Base-by-base conservation (phyloP, 352 stramenopile genomes). In the Phytophthora pinifolia region DNA sequence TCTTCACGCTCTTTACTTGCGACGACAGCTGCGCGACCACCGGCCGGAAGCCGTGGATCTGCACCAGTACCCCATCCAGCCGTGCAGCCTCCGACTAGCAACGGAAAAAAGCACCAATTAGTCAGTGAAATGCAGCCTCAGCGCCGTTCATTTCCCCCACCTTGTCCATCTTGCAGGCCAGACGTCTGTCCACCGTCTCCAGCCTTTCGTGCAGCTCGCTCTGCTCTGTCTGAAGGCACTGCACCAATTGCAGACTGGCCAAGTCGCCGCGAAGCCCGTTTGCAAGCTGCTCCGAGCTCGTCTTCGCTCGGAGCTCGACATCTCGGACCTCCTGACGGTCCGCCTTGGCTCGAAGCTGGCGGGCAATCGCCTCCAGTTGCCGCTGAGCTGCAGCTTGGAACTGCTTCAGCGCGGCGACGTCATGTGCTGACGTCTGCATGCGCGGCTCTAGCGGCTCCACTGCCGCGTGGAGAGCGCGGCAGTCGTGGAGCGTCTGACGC, bases 111-210 rank as follows among this genome's bases (percentile, higher is more conserved):
- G 10, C 38, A 25, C 13, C 25, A 49, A 25, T 52, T 39, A 59
- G 15, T 39, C 29, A 51, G 30, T 48, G 9, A 59, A 20, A n/a
- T 20, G 25, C 17, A 54, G 43, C 25, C 34, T 22, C 9, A n/a
- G 48, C 14, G 22, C 6, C 22, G 4, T 1, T 27, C 22, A 27
- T 27, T 27, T 6, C 22, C 9, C 35, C 8, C 20, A 83, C 77
- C 75, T 90, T 90, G 41, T 90, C 80, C 57, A 90, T 61, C 55
- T 90, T 90, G 41, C 43, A 20, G 4, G 75, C 50, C 1, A 90
- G 38, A 2, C 66, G 72, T 13, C 51, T 65, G 14, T 87, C 75
- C 4, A 85, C 47, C 0, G 65, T 68, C 34, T 62, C 65, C 14
- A 90, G 25, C 8, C 75, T 55, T 13, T 75, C 65, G 13, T 85